Base-by-base conservation (phyloP, 2,329 filamentous ascomycete species). In the Fusarium sp. region DNA sequence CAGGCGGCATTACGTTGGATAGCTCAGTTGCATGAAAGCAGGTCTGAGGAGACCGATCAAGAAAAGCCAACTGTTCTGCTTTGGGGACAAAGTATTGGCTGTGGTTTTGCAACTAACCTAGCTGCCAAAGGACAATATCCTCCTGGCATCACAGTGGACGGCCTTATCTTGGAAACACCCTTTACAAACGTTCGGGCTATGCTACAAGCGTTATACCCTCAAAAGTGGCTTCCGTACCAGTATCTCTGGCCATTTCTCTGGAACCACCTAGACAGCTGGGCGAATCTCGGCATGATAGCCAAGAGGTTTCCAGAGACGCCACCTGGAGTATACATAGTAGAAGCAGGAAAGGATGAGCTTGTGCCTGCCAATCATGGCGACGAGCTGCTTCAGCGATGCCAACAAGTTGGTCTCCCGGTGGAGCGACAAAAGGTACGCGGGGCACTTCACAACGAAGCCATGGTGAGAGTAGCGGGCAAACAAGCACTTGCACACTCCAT, bases 71-170 rank as follows among this genome's bases (percentile, higher is more conserved):
- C 80, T 9, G 62, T 92, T 2, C 73, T 93, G 1, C 78, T 94
- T 13, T 94, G 92, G 91, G 92, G 92, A 0, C 92, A 94, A 76
- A 93, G 90, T 66, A 88, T 94, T 54, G 92, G 92, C 2, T 87
- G 89, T 26, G 92, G 90, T 2, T 86, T 94, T 41, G 91, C 90
- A 14, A 89, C 88, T 17, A 88, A 86, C 50, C 83, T 90, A 4
- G 84, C 87, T 56, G 79, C 73, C 46, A 71, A 72, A 59, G 72
- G 70, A 3, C 43, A 66, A 30, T 71, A 80, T 40, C 78, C 79
- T 5, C 55, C 80, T 4, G 82, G 77, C 63, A 80, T 82, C 54
- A 73, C 74, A 35, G 75, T 84, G 35, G 65, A 79, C 45, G 80
- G 85, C 2, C 65, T 95, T 50, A 82, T 95, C 13, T 82, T 95